phyloP scores from a whole-genome alignment of 2,329 filamentous ascomycete species.

The Neopestalotiopsis clavispora region DNA sequence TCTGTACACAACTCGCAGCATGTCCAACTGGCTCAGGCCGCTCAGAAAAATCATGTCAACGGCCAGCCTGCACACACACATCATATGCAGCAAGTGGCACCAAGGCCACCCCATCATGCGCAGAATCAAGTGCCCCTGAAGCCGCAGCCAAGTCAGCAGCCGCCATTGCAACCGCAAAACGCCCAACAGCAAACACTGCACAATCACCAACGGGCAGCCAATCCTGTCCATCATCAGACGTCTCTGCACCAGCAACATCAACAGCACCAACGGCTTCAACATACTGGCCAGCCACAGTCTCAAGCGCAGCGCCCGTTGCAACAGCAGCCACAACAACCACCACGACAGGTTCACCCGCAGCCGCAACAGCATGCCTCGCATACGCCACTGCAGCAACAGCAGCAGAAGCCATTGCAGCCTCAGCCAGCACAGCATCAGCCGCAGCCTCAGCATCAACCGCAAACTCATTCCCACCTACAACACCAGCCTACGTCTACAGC shows the following conservation, averaged over 20 bases:
- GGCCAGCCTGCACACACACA: conserved; percentile 8
- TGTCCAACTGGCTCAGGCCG: conserved; percentile 8
- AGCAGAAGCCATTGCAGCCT: conserved; percentile 19
- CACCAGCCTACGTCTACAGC: background rate
- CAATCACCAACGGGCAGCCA: conserved; percentile 22
- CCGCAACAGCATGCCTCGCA: conserved; percentile 18
- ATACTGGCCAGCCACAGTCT: conserved; percentile 21
- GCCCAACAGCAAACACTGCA: conserved; percentile 30
- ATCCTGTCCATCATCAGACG: conserved; percentile 11
- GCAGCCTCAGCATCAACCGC: background rate
- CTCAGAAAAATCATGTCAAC: background rate
- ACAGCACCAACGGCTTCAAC: conserved; percentile 19
- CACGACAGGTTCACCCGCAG: conserved; percentile 19
- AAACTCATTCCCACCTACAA: background rate
- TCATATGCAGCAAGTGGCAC: conserved; percentile 20
- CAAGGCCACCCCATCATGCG: conserved; percentile 14
- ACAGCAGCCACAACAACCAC: conserved; percentile 20
- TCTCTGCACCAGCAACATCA: conserved; percentile 20
- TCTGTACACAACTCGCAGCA: conserved; percentile 24
- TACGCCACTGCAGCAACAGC: conserved; percentile 22
- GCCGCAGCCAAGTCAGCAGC: background rate
- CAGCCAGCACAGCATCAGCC: conserved; percentile 16
- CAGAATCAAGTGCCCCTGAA: conserved; percentile 12
- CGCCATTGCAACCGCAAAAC: conserved; percentile 8
- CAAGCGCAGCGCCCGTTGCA: conserved; percentile 16